Conservation (phyloP, 2,329 filamentous ascomycete genomes). For the Elsinoe arachidis region DNA sequence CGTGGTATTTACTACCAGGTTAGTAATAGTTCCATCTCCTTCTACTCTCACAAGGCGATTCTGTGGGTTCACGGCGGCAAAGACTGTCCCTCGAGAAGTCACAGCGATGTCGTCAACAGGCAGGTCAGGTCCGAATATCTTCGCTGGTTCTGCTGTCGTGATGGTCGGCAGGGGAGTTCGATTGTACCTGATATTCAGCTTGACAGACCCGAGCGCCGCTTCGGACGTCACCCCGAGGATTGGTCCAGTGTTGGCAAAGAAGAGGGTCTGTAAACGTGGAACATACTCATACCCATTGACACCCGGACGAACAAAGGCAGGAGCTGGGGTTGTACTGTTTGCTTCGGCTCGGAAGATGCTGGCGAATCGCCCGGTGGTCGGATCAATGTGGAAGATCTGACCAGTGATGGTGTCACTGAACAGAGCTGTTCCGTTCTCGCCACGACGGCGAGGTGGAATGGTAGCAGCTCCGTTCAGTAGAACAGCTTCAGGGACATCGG, state of each 20-base stretch:
- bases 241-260: constrained; percentile 1
- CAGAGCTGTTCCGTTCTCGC: neutral
- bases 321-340: neutral
- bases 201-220: constrained; percentile 1
- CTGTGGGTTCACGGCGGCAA: neutral
- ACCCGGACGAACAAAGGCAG: neutral
- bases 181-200: neutral
- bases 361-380: neutral
- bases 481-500: neutral
- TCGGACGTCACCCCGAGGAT: neutral
- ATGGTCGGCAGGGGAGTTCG: neutral
- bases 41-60: neutral
- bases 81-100: neutral
- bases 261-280: neutral
- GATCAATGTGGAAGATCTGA: constrained; percentile 9
- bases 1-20: neutral
- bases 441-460: neutral
- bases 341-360: constrained; percentile 6
- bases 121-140: neutral
- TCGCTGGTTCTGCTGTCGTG: neutral
- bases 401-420: constrained; percentile 6
- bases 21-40: neutral
- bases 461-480: neutral
- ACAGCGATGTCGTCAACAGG: constrained; percentile 1
- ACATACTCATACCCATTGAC: constrained; percentile 8